These are phyloP conservation scores for Thermomucor indicae-seudaticae DNA, from an alignment of 371 early-diverging fungal genomes.

Conservation along the genomic window DNA sequence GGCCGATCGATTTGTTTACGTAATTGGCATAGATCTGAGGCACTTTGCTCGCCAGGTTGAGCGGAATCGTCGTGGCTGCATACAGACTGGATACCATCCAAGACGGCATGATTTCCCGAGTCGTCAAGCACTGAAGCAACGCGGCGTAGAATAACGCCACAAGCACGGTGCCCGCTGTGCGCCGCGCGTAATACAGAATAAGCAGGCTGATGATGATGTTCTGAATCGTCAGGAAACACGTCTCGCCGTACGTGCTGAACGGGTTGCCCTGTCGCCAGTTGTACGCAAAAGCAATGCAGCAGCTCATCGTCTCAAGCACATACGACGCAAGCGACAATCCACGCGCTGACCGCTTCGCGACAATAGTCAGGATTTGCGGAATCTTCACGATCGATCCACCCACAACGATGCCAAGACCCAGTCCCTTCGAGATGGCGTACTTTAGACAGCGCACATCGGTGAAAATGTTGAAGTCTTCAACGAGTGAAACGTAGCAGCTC, in stretches of 20 bases:
- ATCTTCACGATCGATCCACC: slow-evolving; percentile 91
- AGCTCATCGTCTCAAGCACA: slow-evolving; percentile 80
- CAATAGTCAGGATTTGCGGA: slow-evolving; percentile 92
- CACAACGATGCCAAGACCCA: slow-evolving; percentile 88
- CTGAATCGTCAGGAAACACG: slow-evolving; percentile 71
- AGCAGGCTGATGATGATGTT: slow-evolving; percentile 73
- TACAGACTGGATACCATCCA: slow-evolving; percentile 60
- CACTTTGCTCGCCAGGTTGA: slow-evolving; percentile 72
- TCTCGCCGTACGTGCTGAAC: slow-evolving; percentile 93
- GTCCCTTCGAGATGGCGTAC: slow-evolving; percentile 79
- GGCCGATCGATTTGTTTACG: slow-evolving; percentile 77
- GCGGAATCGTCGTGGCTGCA: slow-evolving; percentile 73
- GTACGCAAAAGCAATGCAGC: slow-evolving; percentile 78
- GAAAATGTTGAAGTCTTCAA: slow-evolving; percentile 67
- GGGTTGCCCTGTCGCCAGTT: slow-evolving; percentile 79
- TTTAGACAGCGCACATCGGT: slow-evolving; percentile 73
- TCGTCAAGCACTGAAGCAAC: slow-evolving; percentile 43
- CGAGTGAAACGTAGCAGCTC: slow-evolving; percentile 60
- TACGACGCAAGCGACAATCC: slow-evolving; percentile 82
- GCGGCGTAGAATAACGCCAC: no score
- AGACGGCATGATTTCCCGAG: slow-evolving; percentile 36
- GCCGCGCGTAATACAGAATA: slow-evolving; percentile 60
- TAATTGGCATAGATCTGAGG: slow-evolving; percentile 87
- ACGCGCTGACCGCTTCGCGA: slow-evolving; percentile 63
- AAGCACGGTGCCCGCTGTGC: no score